A percentile compares a stretch with the other conserved stretches of the same genome.
phyloP scores from a whole-genome alignment of 768 basidiomycete genomes.

The Mrakia gelida region DNA sequence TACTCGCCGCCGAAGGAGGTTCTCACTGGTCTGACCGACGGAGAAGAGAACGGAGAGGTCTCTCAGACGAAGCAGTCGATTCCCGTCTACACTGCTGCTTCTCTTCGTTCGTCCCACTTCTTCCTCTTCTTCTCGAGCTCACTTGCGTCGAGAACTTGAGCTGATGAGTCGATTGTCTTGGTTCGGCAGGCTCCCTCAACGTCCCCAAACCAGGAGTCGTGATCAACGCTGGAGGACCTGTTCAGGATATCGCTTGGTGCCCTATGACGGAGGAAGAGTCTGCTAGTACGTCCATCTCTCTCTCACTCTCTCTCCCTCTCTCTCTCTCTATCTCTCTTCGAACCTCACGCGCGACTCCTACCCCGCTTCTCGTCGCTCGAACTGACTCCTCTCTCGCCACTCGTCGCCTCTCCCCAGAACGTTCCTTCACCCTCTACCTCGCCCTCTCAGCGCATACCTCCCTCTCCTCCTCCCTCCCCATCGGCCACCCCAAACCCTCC shows the following conservation, averaged over 20 bases:
- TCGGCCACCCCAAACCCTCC: conserved; percentile 54
- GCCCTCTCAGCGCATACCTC: conserved; percentile 74
- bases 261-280: conserved; percentile 56
- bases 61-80: conserved; percentile 4
- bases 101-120: not conserved
- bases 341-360: conserved; percentile 1
- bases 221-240: conserved; percentile 81
- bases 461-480: conserved; percentile 57
- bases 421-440: conserved; percentile 66
- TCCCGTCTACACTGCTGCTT: not conserved
- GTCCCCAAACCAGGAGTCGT: conserved; percentile 53
- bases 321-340: not conserved
- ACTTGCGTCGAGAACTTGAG: not conserved
- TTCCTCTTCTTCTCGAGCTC: not conserved
- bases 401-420: conserved; percentile 45
- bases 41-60: not conserved
- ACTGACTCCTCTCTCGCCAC: not conserved
- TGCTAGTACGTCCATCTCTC: conserved; percentile 31
- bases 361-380: not conserved
- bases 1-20: not conserved
- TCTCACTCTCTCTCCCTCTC: not conserved
- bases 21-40: conserved; percentile 11
- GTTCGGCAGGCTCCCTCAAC: not conserved
- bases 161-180: not conserved
- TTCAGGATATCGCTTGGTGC: conserved; percentile 93